These are phyloP conservation scores for Macrophomina phaseolina DNA, from an alignment of 2,329 filamentous ascomycete genomes.

Conservation along the genomic window DNA sequence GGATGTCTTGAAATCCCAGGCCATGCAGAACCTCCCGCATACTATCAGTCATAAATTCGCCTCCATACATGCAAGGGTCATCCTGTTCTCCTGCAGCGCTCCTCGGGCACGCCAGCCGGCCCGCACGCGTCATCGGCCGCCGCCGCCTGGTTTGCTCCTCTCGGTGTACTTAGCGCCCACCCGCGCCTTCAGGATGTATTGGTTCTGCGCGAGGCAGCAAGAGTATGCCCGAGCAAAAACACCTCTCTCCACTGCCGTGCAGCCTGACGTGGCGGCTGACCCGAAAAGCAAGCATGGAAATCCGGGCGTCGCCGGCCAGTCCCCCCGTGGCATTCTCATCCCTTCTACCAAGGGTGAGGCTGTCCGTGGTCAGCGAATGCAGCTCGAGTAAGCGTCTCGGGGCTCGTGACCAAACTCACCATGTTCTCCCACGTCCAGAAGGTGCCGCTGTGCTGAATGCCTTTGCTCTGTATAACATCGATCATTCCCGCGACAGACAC, in stretches of 20 bases:
- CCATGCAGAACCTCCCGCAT: slow-evolving; percentile 15
- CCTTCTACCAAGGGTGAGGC: slow-evolving; percentile 28
- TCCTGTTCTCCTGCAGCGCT: slow-evolving; percentile 15
- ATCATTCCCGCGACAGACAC: slow-evolving; percentile 59
- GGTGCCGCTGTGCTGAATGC: slow-evolving; percentile 56
- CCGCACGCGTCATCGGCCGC: slow-evolving; percentile 10
- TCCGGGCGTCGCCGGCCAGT: background rate
- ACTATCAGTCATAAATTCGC: slow-evolving; percentile 22
- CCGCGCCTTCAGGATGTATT: background rate
- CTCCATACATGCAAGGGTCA: slow-evolving; percentile 21
- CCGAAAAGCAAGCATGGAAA: slow-evolving; percentile 11
- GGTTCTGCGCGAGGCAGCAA: background rate
- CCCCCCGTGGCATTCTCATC: slow-evolving; percentile 1
- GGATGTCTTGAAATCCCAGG: slow-evolving; percentile 13
- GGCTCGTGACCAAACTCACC: slow-evolving; percentile 40
- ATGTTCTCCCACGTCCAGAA: slow-evolving; percentile 64
- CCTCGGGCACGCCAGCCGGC: slow-evolving; percentile 17
- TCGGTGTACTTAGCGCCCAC: background rate
- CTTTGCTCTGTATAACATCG: slow-evolving; percentile 57
- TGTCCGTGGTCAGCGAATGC: slow-evolving; percentile 25
- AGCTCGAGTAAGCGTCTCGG: slow-evolving; percentile 5
- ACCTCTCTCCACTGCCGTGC: slow-evolving; percentile 11
- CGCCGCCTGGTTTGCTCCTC: slow-evolving; percentile 8
- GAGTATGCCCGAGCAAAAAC: background rate
- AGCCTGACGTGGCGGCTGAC: slow-evolving; percentile 27